Conservation (phyloP, 192 early-diverging fungal species). For the Rhizophagus prolifer region DNA sequence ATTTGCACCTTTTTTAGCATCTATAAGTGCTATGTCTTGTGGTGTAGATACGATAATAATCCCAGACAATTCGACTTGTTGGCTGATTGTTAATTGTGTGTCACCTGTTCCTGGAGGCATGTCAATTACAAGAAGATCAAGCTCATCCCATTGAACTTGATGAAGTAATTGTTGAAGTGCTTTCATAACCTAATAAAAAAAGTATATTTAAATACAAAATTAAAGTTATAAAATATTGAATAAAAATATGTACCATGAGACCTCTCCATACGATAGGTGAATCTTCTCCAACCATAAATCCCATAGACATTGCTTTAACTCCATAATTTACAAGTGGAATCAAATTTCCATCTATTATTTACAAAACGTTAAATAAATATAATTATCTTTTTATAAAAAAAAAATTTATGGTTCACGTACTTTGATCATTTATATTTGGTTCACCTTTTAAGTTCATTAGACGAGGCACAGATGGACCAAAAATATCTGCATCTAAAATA, state of each 20-base stretch:
- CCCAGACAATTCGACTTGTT: constrained; percentile 69
- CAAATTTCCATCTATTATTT: constrained; percentile 42
- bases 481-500: constrained; percentile 89
- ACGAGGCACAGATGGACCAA: constrained; percentile 84
- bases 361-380: neutral
- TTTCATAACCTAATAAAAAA: constrained; percentile 69
- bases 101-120: constrained; percentile 96
- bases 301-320: constrained; percentile 89
- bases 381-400: neutral
- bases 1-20: constrained; percentile 74
- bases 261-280: constrained; percentile 87
- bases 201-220: neutral
- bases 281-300: constrained; percentile 76
- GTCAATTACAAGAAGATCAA: constrained; percentile 84
- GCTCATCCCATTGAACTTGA: constrained; percentile 75
- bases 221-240: neutral
- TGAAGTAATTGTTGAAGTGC: constrained; percentile 82
- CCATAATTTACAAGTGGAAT: constrained; percentile 83
- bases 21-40: constrained; percentile 84
- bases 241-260: constrained; percentile 64
- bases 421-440: constrained; percentile 62
- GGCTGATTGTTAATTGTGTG: constrained; percentile 79
- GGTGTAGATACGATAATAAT: constrained; percentile 89
- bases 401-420: constrained; percentile 28
- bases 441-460: constrained; percentile 81